Evolutionary conservation across 495 filamentous ascomycete species (phyloP), one percentile per base, ranked within the genome.

Genomic region (Tuber borchii): DNA sequence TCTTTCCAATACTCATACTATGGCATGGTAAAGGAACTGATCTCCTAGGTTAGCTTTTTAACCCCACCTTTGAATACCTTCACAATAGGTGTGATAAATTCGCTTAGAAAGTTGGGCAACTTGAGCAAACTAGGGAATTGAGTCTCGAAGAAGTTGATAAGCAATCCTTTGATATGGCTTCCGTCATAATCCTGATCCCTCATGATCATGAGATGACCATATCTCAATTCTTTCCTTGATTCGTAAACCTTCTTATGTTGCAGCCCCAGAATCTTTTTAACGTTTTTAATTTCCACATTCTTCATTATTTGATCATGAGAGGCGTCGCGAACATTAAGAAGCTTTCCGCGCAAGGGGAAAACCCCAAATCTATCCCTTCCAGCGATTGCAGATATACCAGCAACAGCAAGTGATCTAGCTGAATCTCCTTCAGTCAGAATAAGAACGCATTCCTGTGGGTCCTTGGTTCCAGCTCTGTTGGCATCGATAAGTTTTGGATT

Each of bases 191-290:
- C 96, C 84, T 99, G 96, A 93, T 99, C 96, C 17, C 96, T 97
- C 96, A 99, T 99, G 87, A 99, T 98, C 96, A 99, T 99, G 73
- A 99, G 85, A 85, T 98, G 96, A 20, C 96, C 96, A 84, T 99
- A 99, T 71, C 95, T 92, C 72, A 99, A 90, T 48, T 90, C 89
- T 81, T 91, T n/a, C n/a, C n/a, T n/a, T n/a, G n/a, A n/a, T n/a
- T n/a, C n/a, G n/a, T n/a, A n/a, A n/a, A n/a, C n/a, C 78, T 92
- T 91, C 86, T 98, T 98, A 85, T 99, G 96, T 85, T 98, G 96
- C 71, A 99, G 85, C 26, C 96, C 96, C 75, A 99, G 88, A 86
- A 99, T 97, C 82, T 97, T 96, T 84, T 99, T 99, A 86, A 99
- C 97, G 84, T 96, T 97, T 82, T 98, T 94, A 72, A 99, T 98